Evolutionary conservation across 768 basidiomycete genomes (phyloP).

Genomic region (Cyathus striatus): DNA sequence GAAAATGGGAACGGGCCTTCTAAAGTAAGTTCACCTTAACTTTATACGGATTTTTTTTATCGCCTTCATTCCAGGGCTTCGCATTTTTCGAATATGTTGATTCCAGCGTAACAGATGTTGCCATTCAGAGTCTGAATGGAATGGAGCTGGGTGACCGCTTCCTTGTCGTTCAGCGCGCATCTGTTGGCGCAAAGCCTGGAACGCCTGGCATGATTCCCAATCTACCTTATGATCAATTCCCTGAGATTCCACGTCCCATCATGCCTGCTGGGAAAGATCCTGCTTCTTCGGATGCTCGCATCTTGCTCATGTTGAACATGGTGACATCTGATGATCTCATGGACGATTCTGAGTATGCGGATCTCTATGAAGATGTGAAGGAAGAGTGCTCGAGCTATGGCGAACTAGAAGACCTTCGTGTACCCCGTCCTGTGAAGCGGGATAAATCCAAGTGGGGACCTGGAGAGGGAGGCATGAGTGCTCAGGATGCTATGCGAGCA

Average conservation of each 20-base stretch:
- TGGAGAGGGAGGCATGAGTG: slow-evolving; percentile 57
- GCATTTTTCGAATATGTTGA: slow-evolving; percentile 99
- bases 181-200: slow-evolving; percentile 83
- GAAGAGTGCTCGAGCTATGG: slow-evolving; percentile 86
- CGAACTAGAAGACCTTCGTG: slow-evolving; percentile 74
- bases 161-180: slow-evolving; percentile 94
- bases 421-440: slow-evolving; percentile 86
- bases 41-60: slow-evolving; percentile 4
- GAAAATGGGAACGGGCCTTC: slow-evolving; percentile 86
- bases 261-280: slow-evolving; percentile 74
- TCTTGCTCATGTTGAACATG: slow-evolving; percentile 98
- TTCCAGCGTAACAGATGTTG: slow-evolving; percentile 82
- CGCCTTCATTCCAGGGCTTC: slow-evolving; percentile 88
- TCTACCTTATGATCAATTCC: slow-evolving; percentile 75
- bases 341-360: slow-evolving; percentile 89
- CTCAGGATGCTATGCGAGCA: slow-evolving; percentile 61
- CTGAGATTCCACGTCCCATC: slow-evolving; percentile 82
- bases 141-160: slow-evolving; percentile 97
- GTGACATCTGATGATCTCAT: slow-evolving; percentile 88
- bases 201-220: slow-evolving; percentile 59
- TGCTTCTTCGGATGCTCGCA: slow-evolving; percentile 57
- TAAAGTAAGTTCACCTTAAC: slow-evolving; percentile 49
- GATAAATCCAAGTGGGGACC: slow-evolving; percentile 74
- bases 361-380: slow-evolving; percentile 91
- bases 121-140: slow-evolving; percentile 92